Evolutionary conservation across 306 rosid genomes (phyloP), one percentile per base, ranked within the genome.

Genomic region (Pueraria montana): DNA sequence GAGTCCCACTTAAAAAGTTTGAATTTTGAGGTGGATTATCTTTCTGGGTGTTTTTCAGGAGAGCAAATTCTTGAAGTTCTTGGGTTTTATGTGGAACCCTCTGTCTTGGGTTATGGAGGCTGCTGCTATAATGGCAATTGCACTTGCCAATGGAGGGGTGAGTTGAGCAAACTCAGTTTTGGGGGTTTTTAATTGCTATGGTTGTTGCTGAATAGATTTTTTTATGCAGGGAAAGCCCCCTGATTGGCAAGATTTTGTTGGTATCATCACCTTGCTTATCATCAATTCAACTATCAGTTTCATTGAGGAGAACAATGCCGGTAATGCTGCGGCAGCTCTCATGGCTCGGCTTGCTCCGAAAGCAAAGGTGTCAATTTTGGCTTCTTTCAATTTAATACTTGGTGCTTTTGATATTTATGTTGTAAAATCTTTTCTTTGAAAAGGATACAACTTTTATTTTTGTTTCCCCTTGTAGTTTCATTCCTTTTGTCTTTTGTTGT

Each of bases 61-160:
- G 80, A 94, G 98, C 83, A 94, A 92, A 53, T 34, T 94, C 71
- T 62, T 92, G 80, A 94, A 91, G 89, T 92, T 90, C 73, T 89
- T 94, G 91, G 98, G 98, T 50, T 94, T 92, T 80, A 94, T 94
- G 98, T 94, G 98, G 98, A 94, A 94, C 64, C 98, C 97, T 80
- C 88, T 94, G 36, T 92, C 98, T 36, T 94, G 98, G 97, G 98
- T 94, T 50, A 94, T 94, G 98, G 97, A 94, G 83, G 97, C 97
- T 66, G 97, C 97, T 74, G 97, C 97, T 69, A 92, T 94, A 48
- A 91, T 94, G 97, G 97, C 97, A n/a, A 94, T 94, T 91, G 98
- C 98, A 0, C 97, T 94, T 59, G 98, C 98, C 2, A 94, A 94
- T 92, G 98, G 98, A 71, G 98, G 98, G 80, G 98, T 94, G 74